A percentile compares a stretch with the other conserved stretches of the same genome.
Conservation (phyloP, 2,329 filamentous ascomycete genomes). For the Salinomyces thailandicus region DNA sequence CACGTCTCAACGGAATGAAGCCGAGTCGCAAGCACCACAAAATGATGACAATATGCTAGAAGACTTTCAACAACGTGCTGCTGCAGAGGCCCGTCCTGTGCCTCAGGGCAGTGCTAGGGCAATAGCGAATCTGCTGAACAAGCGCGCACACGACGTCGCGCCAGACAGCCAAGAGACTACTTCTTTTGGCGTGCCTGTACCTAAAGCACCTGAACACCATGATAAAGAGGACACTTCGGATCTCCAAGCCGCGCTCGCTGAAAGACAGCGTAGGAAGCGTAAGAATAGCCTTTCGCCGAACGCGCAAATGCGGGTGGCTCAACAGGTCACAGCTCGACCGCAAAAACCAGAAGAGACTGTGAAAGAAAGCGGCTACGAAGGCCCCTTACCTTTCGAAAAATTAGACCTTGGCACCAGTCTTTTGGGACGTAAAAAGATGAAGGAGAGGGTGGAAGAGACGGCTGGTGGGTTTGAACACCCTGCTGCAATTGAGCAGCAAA, state of each 20-base stretch:
- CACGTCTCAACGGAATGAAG: constrained; percentile 42
- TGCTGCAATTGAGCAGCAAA: constrained; percentile 24
- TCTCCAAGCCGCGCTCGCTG: constrained; percentile 62
- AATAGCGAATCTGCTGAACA: constrained; percentile 66
- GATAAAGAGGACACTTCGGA: constrained; percentile 65
- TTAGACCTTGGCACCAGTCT: constrained; percentile 57
- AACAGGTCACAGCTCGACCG: constrained; percentile 19
- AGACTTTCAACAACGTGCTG: constrained; percentile 37
- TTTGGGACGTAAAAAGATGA: constrained; percentile 42
- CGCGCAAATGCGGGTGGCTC: constrained; percentile 7
- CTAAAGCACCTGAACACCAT: constrained; percentile 21
- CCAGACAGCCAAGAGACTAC: constrained; percentile 31
- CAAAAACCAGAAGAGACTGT: constrained; percentile 28
- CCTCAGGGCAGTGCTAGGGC: constrained; percentile 41
- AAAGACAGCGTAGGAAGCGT: constrained; percentile 45
- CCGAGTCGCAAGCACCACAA: constrained; percentile 16
- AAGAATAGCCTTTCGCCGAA: constrained; percentile 15
- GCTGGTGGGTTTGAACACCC: constrained; percentile 52
- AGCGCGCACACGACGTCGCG: constrained; percentile 54
- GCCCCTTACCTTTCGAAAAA: constrained; percentile 81
- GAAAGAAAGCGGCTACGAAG: constrained; percentile 53
- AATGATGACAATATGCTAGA: constrained; percentile 28
- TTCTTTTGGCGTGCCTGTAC: constrained; percentile 23
- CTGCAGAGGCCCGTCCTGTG: constrained; percentile 34
- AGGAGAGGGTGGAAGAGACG: constrained; percentile 41